These are phyloP conservation scores for Geranomyces variabilis DNA, from an alignment of 192 early-diverging fungal species.

Conservation along the genomic window DNA sequence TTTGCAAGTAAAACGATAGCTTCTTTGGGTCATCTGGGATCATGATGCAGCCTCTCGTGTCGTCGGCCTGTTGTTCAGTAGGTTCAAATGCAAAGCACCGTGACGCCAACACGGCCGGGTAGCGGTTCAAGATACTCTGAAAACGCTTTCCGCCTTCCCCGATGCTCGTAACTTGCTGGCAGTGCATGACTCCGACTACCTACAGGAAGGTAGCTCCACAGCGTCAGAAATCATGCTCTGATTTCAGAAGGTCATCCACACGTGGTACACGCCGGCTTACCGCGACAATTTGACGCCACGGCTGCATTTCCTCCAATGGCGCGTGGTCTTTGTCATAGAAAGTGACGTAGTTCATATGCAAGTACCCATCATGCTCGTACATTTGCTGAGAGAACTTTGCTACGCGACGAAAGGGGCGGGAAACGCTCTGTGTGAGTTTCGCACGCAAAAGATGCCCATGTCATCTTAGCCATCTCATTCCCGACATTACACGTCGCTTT, in stretches of 20 bases:
- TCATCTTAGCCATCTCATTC: neutral
- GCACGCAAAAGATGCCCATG: neutral
- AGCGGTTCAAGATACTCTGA: constrained; percentile 62
- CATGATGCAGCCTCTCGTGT: constrained; percentile 75
- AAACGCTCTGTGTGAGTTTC: neutral
- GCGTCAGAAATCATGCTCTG: too few relatives aligned
- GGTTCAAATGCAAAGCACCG: constrained; percentile 85
- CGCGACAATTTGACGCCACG: constrained; percentile 73
- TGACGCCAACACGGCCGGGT: constrained; percentile 69
- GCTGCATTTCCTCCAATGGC: constrained; percentile 77
- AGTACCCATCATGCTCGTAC: constrained; percentile 63
- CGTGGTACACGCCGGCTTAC: constrained; percentile 40
- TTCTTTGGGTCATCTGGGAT: constrained; percentile 78
- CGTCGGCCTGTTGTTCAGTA: constrained; percentile 71
- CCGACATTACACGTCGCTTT: constrained; percentile 36
- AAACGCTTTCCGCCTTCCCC: constrained; percentile 65
- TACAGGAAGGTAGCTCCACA: constrained; percentile 20
- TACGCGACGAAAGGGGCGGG: neutral
- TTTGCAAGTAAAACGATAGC: constrained; percentile 72
- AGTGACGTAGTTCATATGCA: constrained; percentile 75
- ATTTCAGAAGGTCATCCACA: too few relatives aligned
- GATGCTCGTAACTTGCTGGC: constrained; percentile 63
- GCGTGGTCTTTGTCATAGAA: constrained; percentile 68
- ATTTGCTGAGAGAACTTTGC: constrained; percentile 45
- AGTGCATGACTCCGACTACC: constrained; percentile 84